Evolutionary conservation across 225 moss, liverwort and hornwort species (phyloP), one percentile per base, ranked within the genome.

Genomic region (Marchantia paleacea): DNA sequence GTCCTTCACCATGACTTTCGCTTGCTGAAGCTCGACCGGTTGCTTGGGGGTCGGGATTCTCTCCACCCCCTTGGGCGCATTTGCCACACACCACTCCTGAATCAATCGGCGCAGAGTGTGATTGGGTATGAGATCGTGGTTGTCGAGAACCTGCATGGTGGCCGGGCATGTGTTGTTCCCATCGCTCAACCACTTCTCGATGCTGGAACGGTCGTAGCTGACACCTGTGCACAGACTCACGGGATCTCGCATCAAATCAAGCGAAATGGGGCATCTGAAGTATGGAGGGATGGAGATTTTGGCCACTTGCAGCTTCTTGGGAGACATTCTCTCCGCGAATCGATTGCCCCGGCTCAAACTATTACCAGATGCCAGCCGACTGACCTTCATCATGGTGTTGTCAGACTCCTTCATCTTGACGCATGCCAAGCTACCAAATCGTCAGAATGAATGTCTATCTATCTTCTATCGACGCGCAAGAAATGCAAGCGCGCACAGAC

Each of bases 181-280:
- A 16, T 79, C 80, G 61, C 76, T 84, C 7, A 94, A 81, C 94
- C 96, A 94, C 54, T 84, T 84, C 88, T 94, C 92, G 25, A 94
- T 92, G 60, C 91, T 91, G 63, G 22, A 74, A 6, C 96, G 84
- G 79, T 94, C 96, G 76, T 91, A 96, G 31, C 88, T 92, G 87
- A 89, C 91, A 24, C 96, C 94, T 71, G 96, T 92, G 85, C 90
- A 82, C 71, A 96, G 64, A 22, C 88, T 94, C 73, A 96, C 96
- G 0, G 96, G 94, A 80, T 96, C 96, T 39, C 87, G 84, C 96
- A 96, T 96, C 69, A 92, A 81, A 72, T 96, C 96, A 18, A 91
- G 78, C 11, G 94, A 90, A 61, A 94, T 90, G 11, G 96, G 96
- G 69, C 94, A 96, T 52, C 79, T 19, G 39, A 92, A 94, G 76